phyloP scores from a whole-genome alignment of 2,329 filamentous ascomycete genomes.

The Rugonectria rugulosa region DNA sequence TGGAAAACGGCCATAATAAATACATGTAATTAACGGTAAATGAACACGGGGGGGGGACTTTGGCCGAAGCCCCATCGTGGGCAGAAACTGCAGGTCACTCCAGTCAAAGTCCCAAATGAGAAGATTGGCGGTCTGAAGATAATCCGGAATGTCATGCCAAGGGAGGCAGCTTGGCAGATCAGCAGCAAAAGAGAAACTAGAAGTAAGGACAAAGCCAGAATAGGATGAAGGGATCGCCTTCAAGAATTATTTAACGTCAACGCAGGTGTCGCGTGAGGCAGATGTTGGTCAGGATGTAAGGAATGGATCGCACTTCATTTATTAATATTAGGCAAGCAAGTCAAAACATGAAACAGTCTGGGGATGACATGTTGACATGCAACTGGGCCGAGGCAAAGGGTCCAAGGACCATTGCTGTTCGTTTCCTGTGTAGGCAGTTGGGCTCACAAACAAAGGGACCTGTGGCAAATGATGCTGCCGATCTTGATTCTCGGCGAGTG shows the following conservation, averaged over 20 bases:
- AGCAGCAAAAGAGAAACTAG: background rate
- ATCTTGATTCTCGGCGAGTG: slow-evolving; percentile 24
- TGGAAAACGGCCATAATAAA: background rate
- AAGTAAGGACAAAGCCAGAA: background rate
- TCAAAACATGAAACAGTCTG: too few relatives aligned
- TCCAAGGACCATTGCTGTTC: slow-evolving; percentile 8
- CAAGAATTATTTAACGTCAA: background rate
- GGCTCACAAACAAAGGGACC: background rate
- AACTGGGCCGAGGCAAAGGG: slow-evolving; percentile 5
- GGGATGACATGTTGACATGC: background rate
- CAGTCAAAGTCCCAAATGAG: background rate
- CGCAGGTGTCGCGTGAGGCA: background rate
- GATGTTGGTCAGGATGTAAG: background rate
- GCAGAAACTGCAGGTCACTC: too few relatives aligned
- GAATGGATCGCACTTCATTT: background rate
- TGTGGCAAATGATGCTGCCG: slow-evolving; percentile 28
- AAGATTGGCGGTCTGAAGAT: background rate
- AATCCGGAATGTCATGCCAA: background rate
- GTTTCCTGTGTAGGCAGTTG: slow-evolving; percentile 10
- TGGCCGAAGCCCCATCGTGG: background rate
- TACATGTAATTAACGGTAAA: background rate
- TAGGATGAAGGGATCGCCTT: background rate
- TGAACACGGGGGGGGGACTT: background rate
- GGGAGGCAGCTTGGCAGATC: too few relatives aligned
- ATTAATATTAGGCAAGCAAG: too few relatives aligned